Base-by-base conservation (phyloP, 2,329 filamentous ascomycete species). In the Cercospora sesami region DNA sequence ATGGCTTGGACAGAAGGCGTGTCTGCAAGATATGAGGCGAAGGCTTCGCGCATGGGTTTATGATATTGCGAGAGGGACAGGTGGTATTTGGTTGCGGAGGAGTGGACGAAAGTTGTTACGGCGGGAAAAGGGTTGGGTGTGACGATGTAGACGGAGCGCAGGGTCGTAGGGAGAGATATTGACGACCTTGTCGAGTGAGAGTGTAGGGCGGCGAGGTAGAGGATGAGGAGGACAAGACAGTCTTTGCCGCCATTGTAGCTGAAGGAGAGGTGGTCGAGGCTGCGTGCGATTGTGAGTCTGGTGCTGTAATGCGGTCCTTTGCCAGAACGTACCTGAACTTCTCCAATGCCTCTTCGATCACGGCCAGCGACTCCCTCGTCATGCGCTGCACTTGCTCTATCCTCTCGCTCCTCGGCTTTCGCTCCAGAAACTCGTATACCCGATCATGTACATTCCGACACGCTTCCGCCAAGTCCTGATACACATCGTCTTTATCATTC, bases 241-340 rank as follows among this genome's bases (percentile, higher is more conserved):
- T 98, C 95, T 80, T 99, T 99, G 69, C 95, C 95, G 77, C 95
- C 95, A 75, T 99, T 99, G 82, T 97, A 99, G 66, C 94, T 96
- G 71, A 98, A 85, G 5, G 94, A 93, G 69, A 98, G 86, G 77
- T 96, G 86, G 67, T 90, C 85, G 70, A 91, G 86, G 67, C 92
- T 95, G 75, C 3, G 23, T 7, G n/a, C n/a, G 6, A 16, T 23
- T 28, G 21, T 61, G 0, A 53, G 10, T 28, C 4, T 23, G 42
- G 12, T 48, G 31, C 1, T 4, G 21, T 23, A 6, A 39, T 9
- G 21, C 8, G 18, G 3, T 7, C 3, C 9, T 18, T 64, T 14
- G 10, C 28, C 7, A 10, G 21, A 21, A 36, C 21, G 12, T 81
- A 95, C 89, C 86, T 86, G 79, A 97, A 98, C 76, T 85, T 86